Evolutionary conservation across 1,284 basidiomycete genomes (phyloP).

Genomic region (Pseudozyma thailandica): DNA sequence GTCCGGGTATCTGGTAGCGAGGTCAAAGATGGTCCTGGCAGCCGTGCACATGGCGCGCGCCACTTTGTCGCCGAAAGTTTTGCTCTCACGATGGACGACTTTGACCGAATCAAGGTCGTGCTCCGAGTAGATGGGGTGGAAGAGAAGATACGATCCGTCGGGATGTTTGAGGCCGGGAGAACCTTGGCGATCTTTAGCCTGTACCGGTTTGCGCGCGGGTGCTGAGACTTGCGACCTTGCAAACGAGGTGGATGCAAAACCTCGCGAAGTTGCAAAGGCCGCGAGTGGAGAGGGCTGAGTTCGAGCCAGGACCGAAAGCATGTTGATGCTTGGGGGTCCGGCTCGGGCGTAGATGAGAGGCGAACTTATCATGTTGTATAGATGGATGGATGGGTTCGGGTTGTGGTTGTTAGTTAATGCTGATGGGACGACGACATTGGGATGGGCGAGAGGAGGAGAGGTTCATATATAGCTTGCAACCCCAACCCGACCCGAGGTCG

Average conservation of each 20-base stretch:
- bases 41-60: slow-evolving; percentile 70
- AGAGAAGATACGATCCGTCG: slow-evolving; percentile 43
- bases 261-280: background rate
- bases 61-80: slow-evolving; percentile 78
- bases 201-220: slow-evolving; percentile 16
- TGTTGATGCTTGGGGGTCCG: background rate
- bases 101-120: slow-evolving; percentile 81
- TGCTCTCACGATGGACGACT: slow-evolving; percentile 78
- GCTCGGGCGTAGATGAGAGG: background rate
- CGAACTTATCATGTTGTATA: background rate
- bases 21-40: slow-evolving; percentile 47
- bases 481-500: no score
- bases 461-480: background rate
- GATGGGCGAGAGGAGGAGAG: no score
- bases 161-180: slow-evolving; percentile 31
- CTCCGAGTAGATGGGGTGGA: slow-evolving; percentile 51
- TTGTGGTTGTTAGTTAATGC: background rate
- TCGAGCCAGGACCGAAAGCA: background rate
- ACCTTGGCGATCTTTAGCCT: slow-evolving; percentile 25
- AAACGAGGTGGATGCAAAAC: background rate
- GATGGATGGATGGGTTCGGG: background rate
- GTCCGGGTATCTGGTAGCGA: slow-evolving; percentile 57
- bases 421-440: background rate
- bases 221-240: slow-evolving; percentile 3
- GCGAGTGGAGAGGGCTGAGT: background rate